phyloP scores from a whole-genome alignment of 2,329 filamentous ascomycete species.

The Trichoderma sp. region DNA sequence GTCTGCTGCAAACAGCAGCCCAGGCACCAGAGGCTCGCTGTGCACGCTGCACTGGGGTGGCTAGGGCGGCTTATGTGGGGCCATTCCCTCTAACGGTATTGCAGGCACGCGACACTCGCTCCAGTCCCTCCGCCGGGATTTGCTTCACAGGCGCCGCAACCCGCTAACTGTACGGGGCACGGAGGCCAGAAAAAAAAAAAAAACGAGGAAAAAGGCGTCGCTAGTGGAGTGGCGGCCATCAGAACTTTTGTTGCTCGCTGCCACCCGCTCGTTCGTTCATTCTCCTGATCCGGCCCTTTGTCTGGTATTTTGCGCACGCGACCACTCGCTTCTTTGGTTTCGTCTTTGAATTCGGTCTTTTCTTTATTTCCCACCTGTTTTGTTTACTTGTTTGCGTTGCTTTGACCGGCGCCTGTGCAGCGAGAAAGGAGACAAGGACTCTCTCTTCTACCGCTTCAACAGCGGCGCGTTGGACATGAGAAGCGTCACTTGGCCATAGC shows the following conservation, averaged over 20 bases:
- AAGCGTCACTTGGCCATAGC: constrained; percentile 20
- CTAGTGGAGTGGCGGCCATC: background rate
- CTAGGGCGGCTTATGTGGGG: constrained; percentile 16
- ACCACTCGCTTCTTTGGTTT: background rate
- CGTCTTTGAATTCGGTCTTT: background rate
- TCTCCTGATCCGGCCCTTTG: background rate
- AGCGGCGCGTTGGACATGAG: constrained; percentile 26
- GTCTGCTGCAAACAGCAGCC: background rate
- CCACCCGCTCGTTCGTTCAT: background rate
- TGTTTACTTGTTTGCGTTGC: constrained; percentile 4
- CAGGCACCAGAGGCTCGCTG: background rate
- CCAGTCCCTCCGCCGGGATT: background rate
- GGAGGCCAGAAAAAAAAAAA: background rate
- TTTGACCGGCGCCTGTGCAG: background rate
- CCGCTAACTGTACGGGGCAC: constrained; percentile 2
- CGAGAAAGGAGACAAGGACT: background rate
- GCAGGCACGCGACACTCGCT: constrained; percentile 25
- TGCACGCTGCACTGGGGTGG: constrained; percentile 3
- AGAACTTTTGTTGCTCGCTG: constrained; percentile 22
- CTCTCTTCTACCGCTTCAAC: constrained; percentile 24
- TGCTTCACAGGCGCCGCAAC: background rate
- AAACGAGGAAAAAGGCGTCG: background rate
- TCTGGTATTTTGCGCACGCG: constrained; percentile 11
- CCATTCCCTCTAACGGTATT: constrained; percentile 7
- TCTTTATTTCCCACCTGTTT: background rate